Evolutionary conservation across 1,284 basidiomycete species (phyloP), one percentile per base, ranked within the genome.

Genomic region (Cryptococcus amylolentus): DNA sequence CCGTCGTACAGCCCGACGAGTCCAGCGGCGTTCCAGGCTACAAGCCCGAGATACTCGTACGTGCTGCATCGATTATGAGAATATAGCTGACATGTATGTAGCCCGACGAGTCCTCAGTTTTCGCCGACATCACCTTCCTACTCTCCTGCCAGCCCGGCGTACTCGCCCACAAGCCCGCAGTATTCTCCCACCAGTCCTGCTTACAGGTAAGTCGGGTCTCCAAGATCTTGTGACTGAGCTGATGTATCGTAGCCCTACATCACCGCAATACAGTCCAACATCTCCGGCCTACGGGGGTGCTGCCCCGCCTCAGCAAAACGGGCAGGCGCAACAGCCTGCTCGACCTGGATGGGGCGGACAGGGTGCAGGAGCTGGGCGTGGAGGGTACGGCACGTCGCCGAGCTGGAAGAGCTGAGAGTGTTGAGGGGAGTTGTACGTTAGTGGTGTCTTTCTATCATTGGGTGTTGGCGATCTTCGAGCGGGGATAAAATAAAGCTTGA

Each of bases 51-150:
- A 70, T 91, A 91, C 75, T 91, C 89, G 28, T 61, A 56, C 37
- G 58, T 62, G 20, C 7, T 8, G 31, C 6, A 35, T 8, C 10
- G 10, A 35, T 10, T 8, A 35, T 35, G 7, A 18, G 4, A 5
- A 20, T 23, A 40, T 44, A 35, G 31, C 42, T 56, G 31, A 47
- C 51, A 38, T 27, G 44, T 45, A 37, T 52, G 40, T 54, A 60
- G 53, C 20, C 68, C 71, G 7, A 64, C 69, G 8, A 62, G 58
- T 45, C 70, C 69, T 2, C 58, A 62, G 9, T 93, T 91, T 70
- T 90, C 89, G 2, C 90, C 91, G 0, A 92, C 89, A 0, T 92
- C 89, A 0, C 91, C 91, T 52, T 70, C 13, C 0, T 62, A 93
- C 64, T 74, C 67, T 10, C 64, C 65, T 39, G 69, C 75, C 8